phyloP scores from a whole-genome alignment of 306 rosid species.

The Gastrolobium villosum region DNA sequence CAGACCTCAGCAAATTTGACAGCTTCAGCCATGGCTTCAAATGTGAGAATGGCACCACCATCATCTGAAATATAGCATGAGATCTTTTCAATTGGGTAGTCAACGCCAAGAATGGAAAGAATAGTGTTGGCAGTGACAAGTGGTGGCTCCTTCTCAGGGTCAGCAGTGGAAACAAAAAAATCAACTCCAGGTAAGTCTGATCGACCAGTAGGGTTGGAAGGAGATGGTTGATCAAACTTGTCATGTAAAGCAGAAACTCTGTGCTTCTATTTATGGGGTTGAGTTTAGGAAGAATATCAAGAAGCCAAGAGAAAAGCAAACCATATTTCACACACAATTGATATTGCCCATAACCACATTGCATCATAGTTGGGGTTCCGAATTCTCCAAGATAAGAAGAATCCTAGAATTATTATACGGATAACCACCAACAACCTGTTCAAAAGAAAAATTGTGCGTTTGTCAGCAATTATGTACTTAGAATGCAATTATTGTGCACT shows the following conservation, averaged over 20 bases:
- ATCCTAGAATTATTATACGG: conserved; percentile 56
- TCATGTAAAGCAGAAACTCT: conserved; percentile 72
- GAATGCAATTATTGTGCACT: background rate
- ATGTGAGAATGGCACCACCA: conserved; percentile 91
- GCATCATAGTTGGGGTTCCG: conserved; percentile 81
- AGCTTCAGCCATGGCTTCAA: conserved; percentile 94
- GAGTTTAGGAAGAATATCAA: conserved; percentile 76
- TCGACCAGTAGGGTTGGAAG: conserved; percentile 67
- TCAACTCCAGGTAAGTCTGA: conserved; percentile 86
- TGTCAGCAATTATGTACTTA: background rate
- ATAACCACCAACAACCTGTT: conserved; percentile 66
- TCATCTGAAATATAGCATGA: conserved; percentile 84
- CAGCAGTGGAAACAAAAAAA: conserved; percentile 81
- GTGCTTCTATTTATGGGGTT: conserved; percentile 88
- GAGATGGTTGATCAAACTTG: conserved; percentile 71
- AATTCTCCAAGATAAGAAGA: conserved; percentile 71
- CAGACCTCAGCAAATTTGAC: conserved; percentile 81
- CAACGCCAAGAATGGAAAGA: conserved; percentile 77
- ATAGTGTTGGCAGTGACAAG: conserved; percentile 89
- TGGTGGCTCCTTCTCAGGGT: conserved; percentile 88
- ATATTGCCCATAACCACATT: conserved; percentile 87
- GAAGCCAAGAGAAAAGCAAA: conserved; percentile 86
- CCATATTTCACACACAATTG: conserved; percentile 90
- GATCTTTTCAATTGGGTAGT: conserved; percentile 78
- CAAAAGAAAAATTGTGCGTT: conserved; percentile 14